These are phyloP conservation scores for Epichloe uncinata DNA, from an alignment of 2,329 filamentous ascomycete species.

Conservation along the genomic window DNA sequence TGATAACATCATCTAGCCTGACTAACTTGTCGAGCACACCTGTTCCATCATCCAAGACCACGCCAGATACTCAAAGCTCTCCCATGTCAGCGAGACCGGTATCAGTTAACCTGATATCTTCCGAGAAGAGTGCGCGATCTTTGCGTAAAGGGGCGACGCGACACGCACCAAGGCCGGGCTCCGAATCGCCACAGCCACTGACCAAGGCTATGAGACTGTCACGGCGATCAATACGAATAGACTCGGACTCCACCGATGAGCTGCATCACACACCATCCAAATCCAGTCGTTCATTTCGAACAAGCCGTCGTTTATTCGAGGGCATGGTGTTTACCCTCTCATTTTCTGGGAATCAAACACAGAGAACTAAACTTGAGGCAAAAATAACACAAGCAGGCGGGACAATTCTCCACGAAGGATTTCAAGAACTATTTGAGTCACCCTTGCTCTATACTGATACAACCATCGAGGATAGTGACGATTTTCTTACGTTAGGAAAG, in stretches of 20 bases:
- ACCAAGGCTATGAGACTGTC: conserved; percentile 11
- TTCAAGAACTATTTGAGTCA: conserved; percentile 63
- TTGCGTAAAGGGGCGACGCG: conserved; percentile 9
- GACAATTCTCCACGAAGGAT: conserved; percentile 56
- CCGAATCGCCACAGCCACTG: conserved; percentile 16
- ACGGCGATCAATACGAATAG: conserved; percentile 16
- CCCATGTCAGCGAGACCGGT: conserved; percentile 10
- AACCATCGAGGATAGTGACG: conserved; percentile 17
- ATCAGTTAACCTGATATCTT: conserved; percentile 12
- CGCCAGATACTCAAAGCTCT: conserved; percentile 23
- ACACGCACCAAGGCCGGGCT: conserved; percentile 7
- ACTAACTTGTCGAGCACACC: conserved; percentile 29
- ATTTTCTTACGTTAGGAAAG: conserved; percentile 37
- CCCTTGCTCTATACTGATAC: conserved; percentile 20
- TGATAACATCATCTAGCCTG: conserved; percentile 23
- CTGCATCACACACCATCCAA: conserved; percentile 27
- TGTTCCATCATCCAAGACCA: conserved; percentile 21
- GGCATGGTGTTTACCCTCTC: conserved; percentile 85
- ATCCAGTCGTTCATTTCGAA: conserved; percentile 14
- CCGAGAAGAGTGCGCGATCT: conserved; percentile 9
- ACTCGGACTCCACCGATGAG: conserved; percentile 35
- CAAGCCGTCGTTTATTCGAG: conserved; percentile 42
- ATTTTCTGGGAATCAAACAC: conserved; percentile 33
- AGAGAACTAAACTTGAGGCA: conserved; percentile 36
- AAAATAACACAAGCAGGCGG: conserved; percentile 62